Percentiles rank a stretch among this genome's conserved stretches.
These are phyloP conservation scores for Globisporangium perplexum DNA, from an alignment of 352 stramenopile genomes.

Conservation along the genomic window DNA sequence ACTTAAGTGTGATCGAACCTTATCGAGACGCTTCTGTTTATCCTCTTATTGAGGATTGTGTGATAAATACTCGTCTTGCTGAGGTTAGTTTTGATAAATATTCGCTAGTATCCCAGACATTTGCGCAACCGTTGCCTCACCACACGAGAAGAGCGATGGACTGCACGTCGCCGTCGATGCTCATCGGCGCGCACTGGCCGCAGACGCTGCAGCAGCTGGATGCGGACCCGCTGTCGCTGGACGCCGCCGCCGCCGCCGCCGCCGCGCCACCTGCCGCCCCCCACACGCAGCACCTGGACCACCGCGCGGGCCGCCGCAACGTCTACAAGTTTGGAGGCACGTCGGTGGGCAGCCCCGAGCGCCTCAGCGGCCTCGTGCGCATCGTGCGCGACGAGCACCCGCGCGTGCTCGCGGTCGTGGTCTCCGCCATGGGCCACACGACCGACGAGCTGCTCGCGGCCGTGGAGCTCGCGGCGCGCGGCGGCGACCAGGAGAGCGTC, in stretches of 20 bases:
- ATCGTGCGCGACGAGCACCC: slow-evolving; percentile 56
- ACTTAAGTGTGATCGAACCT: too few species aligned
- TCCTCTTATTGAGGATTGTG: too few species aligned
- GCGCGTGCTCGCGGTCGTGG: slow-evolving; percentile 61
- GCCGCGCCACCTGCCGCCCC: background rate
- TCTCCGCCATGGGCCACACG: slow-evolving; percentile 77
- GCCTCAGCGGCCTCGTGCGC: slow-evolving; percentile 56
- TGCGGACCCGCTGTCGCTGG: slow-evolving; percentile 24
- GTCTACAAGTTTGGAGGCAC: slow-evolving; percentile 86
- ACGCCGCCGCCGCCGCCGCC: slow-evolving; percentile 8
- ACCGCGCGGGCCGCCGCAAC: slow-evolving; percentile 52
- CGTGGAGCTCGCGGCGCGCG: slow-evolving; percentile 45
- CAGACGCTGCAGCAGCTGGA: slow-evolving; percentile 18
- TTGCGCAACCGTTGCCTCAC: too few species aligned
- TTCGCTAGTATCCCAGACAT: too few species aligned
- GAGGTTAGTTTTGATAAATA: too few species aligned
- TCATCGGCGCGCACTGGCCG: slow-evolving; percentile 54
- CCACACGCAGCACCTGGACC: slow-evolving; percentile 34
- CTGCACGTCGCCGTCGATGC: slow-evolving; percentile 67
- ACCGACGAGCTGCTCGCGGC: slow-evolving; percentile 72
- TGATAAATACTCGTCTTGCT: too few species aligned
- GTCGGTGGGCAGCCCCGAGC: slow-evolving; percentile 56
- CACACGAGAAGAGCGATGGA: slow-evolving; percentile 55
- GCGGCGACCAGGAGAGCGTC: slow-evolving; percentile 42
- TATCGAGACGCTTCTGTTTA: too few species aligned